A percentile compares a stretch with the other conserved stretches of the same genome.
phyloP scores from a whole-genome alignment of 2,329 filamentous ascomycete genomes.

The Trichoderma oligosporum region DNA sequence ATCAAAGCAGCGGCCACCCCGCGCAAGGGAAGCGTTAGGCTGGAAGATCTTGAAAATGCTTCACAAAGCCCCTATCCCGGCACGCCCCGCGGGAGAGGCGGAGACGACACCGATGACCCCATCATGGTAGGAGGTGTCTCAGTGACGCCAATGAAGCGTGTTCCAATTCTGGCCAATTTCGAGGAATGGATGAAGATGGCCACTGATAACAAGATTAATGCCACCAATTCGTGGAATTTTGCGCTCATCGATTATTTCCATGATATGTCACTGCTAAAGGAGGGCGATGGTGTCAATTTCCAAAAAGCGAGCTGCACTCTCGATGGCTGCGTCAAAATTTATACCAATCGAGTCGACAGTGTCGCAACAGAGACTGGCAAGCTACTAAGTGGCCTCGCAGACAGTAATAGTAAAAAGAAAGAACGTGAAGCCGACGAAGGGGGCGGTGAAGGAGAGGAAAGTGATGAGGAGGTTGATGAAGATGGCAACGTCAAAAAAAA shows the following conservation, averaged over 20 bases:
- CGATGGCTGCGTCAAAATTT: constrained; percentile 98
- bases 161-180: constrained; percentile 94
- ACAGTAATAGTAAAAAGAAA: constrained; percentile 75
- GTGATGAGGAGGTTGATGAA: constrained; percentile 62
- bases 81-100: constrained; percentile 44
- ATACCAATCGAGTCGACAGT: constrained; percentile 96
- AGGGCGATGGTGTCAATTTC: constrained; percentile 96
- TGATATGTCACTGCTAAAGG: constrained; percentile 95
- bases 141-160: constrained; percentile 92
- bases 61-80: constrained; percentile 53
- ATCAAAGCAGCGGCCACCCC: constrained; percentile 70
- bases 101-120: constrained; percentile 53
- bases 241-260: constrained; percentile 99
- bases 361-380: constrained; percentile 97
- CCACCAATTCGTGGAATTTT: constrained; percentile 98
- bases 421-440: constrained; percentile 60
- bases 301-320: constrained; percentile 97
- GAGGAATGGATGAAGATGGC: constrained; percentile 99
- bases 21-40: constrained; percentile 59
- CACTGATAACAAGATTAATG: constrained; percentile 98
- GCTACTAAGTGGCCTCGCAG: constrained; percentile 85
- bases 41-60: constrained; percentile 56
- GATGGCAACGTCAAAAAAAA: constrained; percentile 59
- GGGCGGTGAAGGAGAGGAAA: constrained; percentile 64
- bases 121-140: constrained; percentile 67